Evolutionary conservation across 2,329 filamentous ascomycete species (phyloP), one percentile per base, ranked within the genome.

Genomic region (Colletotrichum spinosum): DNA sequence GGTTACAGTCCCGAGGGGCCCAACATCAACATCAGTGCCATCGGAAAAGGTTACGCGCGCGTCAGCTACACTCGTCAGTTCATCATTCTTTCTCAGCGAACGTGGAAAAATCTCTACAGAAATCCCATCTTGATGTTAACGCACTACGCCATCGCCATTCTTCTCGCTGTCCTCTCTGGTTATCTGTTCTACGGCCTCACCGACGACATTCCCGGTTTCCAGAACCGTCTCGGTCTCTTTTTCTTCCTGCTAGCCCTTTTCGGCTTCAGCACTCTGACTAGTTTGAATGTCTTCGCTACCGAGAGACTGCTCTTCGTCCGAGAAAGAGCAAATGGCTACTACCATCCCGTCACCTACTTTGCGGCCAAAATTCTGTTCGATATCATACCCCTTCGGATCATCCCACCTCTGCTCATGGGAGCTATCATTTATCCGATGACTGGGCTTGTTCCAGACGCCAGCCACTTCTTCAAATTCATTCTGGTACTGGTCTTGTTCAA

Each of bases 81-180:
- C 78, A 74, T 90, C 59, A 97, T 99, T 71, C 83, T 99, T 11
- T 97, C 95, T 0, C 86, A 90, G 72, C 89, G 96, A 50, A 99
- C 96, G 0, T 99, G 95, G 95, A 94, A 92, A 74, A 99, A 99
- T 74, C 85, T 99, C 7, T 98, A 99, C 81, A 90, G 96, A 62
- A 97, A 99, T 76, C 96, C 96, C 1, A 94, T 98, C 87, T 83
- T 99, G 65, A 99, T 99, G 96, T 86, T 99, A 63, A 97, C 94
- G 0, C 96, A 99, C 79, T 99, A 98, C 75, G 96, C 96, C 42
- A 98, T 97, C 70, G 94, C 96, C 8, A 98, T 99, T 67, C 81
- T 98, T 0, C 86, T 99, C 6, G 96, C 94, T 2, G 95, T 98
- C 6, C 91, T 99, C 63, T 94, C 95, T 2, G 96, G 96, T 4